Percentiles rank a stretch among this genome's conserved stretches.
These are phyloP conservation scores for Trichosporon sp. DNA, from an alignment of 1,284 basidiomycete genomes.

Conservation along the genomic window DNA sequence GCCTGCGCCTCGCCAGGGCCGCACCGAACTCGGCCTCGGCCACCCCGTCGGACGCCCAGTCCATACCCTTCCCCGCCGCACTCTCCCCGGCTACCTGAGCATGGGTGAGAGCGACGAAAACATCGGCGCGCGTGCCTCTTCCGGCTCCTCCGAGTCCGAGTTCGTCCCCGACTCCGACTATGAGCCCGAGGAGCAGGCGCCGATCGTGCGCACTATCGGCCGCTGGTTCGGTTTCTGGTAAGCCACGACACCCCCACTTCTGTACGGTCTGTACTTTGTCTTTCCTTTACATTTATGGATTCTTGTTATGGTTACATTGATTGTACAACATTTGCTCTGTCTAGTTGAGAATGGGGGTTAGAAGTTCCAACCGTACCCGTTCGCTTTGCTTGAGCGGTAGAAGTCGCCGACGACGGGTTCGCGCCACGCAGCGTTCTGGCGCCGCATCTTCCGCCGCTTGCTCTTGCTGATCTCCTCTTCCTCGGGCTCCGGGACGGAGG, in stretches of 20 bases:
- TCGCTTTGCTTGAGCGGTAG: neutral
- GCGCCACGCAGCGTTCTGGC: conserved; percentile 1
- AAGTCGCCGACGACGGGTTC: neutral
- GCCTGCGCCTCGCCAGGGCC: neutral
- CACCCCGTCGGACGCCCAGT: neutral
- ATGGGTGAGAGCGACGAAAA: conserved; percentile 1
- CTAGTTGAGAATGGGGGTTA: neutral
- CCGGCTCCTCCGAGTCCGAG: neutral
- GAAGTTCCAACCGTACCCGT: conserved; percentile 14
- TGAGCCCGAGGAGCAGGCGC: neutral
- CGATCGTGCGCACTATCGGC: conserved; percentile 20
- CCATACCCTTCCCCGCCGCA: neutral
- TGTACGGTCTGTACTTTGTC: conserved; percentile 12
- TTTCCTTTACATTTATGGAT: neutral
- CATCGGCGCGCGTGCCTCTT: neutral
- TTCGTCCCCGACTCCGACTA: neutral
- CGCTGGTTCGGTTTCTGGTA: conserved; percentile 26
- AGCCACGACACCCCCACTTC: no score
- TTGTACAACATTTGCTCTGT: neutral
- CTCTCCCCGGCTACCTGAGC: neutral
- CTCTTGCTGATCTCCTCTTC: conserved; percentile 5
- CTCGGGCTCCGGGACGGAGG: neutral
- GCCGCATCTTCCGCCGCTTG: neutral
- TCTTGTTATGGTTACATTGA: conserved; percentile 1
- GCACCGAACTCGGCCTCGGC: neutral